Base-by-base conservation (phyloP, 306 rosid species). In the Neltuma alba region DNA sequence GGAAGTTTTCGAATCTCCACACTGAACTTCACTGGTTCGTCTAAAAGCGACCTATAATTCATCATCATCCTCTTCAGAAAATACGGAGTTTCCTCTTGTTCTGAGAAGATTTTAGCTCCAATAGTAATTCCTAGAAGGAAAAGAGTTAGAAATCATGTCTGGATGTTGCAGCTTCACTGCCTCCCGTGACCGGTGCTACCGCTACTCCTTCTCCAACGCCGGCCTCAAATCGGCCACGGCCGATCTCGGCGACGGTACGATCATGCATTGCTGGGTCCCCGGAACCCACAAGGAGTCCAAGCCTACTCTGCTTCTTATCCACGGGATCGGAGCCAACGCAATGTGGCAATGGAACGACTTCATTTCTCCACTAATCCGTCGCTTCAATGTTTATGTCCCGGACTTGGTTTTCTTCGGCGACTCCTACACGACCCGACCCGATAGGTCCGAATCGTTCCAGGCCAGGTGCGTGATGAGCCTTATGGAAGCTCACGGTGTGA, bases 251-350 rank as follows among this genome's bases (percentile, higher is more conserved):
- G 87, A 87, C 30, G 91, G 92, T 44, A 92, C 99, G 2, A 44
- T 86, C 80, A 91, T 94, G 86, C 99, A 94, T 81, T 89, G 95
- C 74, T 94, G 99, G 99, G 84, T 76, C 81, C 97, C 99, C 45
- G 81, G 72, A 52, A 34, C 79, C 57, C 91, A 33, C 57, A 72
- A 65, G 6, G 41, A 78, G 3, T 78, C 89, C 30, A 92, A 89
- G 44, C 97, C 97, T 11, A 82, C 81, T 0, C 87, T 94, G 2
- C 83, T 94, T 54, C 91, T 94, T 28, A 74, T 94, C 85, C 97
- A 94, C 54, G 99, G 99, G 12, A 36, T 94, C 62, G 99, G 97
- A 1, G 97, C 97, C 79, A 94, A 91, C 89, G 97, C 97, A 78
- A 86, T 91, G 97, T 94, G 99, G 99, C 99, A 94, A 79, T 91